phyloP scores from a whole-genome alignment of 208 protist species.

The Novymonas esmeraldas region DNA sequence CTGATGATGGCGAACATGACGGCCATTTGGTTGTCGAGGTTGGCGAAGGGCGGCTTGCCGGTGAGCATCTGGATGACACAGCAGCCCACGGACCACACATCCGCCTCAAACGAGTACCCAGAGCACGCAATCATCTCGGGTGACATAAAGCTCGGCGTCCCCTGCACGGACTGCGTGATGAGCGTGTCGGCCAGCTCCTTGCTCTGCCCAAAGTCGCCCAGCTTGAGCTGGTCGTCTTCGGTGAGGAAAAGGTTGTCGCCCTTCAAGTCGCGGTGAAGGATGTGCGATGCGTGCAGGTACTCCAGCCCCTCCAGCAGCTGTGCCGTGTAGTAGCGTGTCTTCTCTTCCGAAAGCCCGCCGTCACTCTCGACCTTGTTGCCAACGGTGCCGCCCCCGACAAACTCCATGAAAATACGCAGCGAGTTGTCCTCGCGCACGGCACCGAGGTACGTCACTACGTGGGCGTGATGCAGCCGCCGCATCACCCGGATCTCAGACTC shows the following conservation, averaged over 20 bases:
- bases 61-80: slow-evolving; percentile 92
- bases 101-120: slow-evolving; percentile 87
- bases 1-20: slow-evolving; percentile 92
- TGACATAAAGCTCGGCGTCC: slow-evolving; percentile 95
- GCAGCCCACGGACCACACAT: slow-evolving; percentile 94
- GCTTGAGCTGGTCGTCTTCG: slow-evolving; percentile 73
- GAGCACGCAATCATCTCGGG: slow-evolving; percentile 92
- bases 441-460: slow-evolving; percentile 92
- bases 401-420: slow-evolving; percentile 94
- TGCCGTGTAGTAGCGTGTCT: slow-evolving; percentile 67
- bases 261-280: slow-evolving; percentile 94
- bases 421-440: slow-evolving; percentile 66
- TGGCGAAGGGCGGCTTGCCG: slow-evolving; percentile 82
- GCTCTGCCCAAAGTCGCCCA: slow-evolving; percentile 91
- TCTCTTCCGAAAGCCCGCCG: slow-evolving; percentile 74
- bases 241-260: slow-evolving; percentile 92
- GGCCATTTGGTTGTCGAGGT: slow-evolving; percentile 89
- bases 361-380: slow-evolving; percentile 49
- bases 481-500: slow-evolving; percentile 93
- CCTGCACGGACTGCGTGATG: slow-evolving; percentile 84
- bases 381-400: slow-evolving; percentile 86
- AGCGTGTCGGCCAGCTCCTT: slow-evolving; percentile 87
- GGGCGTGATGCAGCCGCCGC: slow-evolving; percentile 88
- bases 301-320: slow-evolving; percentile 88
- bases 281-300: slow-evolving; percentile 86